Conservation (phyloP, 768 basidiomycete genomes). For the Amanita inopinata region DNA sequence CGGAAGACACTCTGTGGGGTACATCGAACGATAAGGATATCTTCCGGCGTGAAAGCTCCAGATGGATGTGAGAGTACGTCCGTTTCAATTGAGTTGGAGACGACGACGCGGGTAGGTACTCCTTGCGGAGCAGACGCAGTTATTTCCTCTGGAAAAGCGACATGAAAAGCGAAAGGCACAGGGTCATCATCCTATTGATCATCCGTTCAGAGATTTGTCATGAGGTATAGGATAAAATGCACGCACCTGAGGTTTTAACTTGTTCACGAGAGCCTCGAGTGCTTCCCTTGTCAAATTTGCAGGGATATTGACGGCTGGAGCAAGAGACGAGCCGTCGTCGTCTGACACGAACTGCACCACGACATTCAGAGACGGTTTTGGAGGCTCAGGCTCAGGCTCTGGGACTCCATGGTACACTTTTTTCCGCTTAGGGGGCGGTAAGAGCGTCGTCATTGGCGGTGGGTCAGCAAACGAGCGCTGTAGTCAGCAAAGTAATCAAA, state of each 20-base stretch:
- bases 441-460: constrained; percentile 84
- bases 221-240: background rate
- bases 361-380: constrained; percentile 39
- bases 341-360: constrained; percentile 91
- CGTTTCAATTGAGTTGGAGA: constrained; percentile 73
- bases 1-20: constrained; percentile 94
- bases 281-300: constrained; percentile 80
- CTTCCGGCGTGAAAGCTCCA: constrained; percentile 71
- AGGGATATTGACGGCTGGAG: constrained; percentile 83
- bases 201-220: background rate
- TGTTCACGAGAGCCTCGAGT: constrained; percentile 85
- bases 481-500: too few relatives aligned
- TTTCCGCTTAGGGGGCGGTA: constrained; percentile 84
- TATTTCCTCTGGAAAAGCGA: constrained; percentile 51
- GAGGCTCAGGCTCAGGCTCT: constrained; percentile 45
- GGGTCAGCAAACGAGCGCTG: too few relatives aligned
- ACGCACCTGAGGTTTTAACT: constrained; percentile 59
- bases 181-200: constrained; percentile 69
- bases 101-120: constrained; percentile 67
- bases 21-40: constrained; percentile 80
- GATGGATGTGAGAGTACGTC: constrained; percentile 74
- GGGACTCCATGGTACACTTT: constrained; percentile 73
- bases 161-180: constrained; percentile 87
- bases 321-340: constrained; percentile 71
- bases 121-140: constrained; percentile 31